Evolutionary conservation across 2,329 filamentous ascomycete species (phyloP).

Genomic region (Fusarium irregulare): DNA sequence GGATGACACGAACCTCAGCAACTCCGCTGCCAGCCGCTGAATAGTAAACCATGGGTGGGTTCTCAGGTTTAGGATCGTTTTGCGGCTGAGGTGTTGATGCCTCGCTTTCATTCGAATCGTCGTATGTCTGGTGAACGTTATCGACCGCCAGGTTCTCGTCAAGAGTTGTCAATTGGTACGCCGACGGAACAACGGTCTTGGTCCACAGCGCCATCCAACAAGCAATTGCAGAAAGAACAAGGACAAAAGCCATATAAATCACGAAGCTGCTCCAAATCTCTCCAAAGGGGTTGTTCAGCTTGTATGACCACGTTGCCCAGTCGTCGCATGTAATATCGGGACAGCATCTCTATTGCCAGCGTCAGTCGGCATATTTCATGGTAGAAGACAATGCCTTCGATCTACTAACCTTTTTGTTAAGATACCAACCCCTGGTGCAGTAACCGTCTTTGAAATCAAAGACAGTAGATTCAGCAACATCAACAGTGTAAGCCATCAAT

Average conservation of each 20-base stretch:
- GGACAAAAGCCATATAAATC: constrained; percentile 78
- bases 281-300: constrained; percentile 59
- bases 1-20: constrained; percentile 95
- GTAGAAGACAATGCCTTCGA: neutral
- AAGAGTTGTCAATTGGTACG: constrained; percentile 85
- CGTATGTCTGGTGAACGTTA: constrained; percentile 51
- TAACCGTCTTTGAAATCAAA: constrained; percentile 95
- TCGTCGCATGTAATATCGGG: constrained; percentile 66
- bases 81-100: constrained; percentile 57
- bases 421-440: constrained; percentile 77
- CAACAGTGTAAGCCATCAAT: constrained; percentile 86
- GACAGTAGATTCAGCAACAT: constrained; percentile 84
- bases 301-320: constrained; percentile 67
- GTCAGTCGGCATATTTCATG: constrained; percentile 11
- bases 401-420: constrained; percentile 71
- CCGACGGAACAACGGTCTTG: constrained; percentile 93
- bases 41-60: constrained; percentile 89
- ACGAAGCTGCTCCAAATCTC: constrained; percentile 77
- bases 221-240: constrained; percentile 75
- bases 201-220: constrained; percentile 87
- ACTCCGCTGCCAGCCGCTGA: constrained; percentile 96
- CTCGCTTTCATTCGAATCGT: constrained; percentile 58
- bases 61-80: constrained; percentile 51
- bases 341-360: constrained; percentile 59
- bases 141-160: constrained; percentile 91